Evolutionary conservation across 306 rosid genomes (phyloP), one percentile per base, ranked within the genome.

Genomic region (Canavalia ensiformis): DNA sequence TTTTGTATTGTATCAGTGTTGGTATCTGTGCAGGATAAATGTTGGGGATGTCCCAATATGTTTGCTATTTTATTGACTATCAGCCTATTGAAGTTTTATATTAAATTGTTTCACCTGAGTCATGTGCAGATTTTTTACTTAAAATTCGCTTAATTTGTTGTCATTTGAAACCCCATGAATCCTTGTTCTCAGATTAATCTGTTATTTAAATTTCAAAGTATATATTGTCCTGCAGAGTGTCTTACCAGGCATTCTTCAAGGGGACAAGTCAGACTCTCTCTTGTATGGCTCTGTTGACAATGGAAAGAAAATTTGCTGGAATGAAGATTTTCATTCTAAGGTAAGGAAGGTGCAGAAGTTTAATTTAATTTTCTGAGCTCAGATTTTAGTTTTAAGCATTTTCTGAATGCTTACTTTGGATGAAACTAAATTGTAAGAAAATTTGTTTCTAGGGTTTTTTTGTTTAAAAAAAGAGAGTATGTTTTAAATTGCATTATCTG

Each of bases 201-300:
- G 44, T 13, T 49, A 4, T 60, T 75, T 50, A 54, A 42, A 83
- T 82, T 68, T 67, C 18, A 18, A 80, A 71, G 44, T 72, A 11
- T 67, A 11, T 72, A 51, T 79, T 68, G 57, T 72, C 68, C 80
- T 87, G 87, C 92, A 95, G 99, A 96, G 99, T 83, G 98, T 96
- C 81, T 87, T 96, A 30, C 99, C 99, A 4, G 99, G 99, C 69
- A 96, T 96, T 88, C 99, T 96, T 88, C 99, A 93, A 88, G 99
- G 99, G 75, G 99, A 96, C 81, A 96, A 96, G 81, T 96, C 98
- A 37, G 97, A 93, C 51, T 93, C 99, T 80, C 97, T 96, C 81
- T 79, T 96, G 87, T 96, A 96, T 60, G 99, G 99, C 77, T 96
- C 99, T 79, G 99, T 96, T 68, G 99, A 96, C 84, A 96, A 93